Conservation (phyloP, 768 basidiomycete genomes). For the Lentinula detonsa region DNA sequence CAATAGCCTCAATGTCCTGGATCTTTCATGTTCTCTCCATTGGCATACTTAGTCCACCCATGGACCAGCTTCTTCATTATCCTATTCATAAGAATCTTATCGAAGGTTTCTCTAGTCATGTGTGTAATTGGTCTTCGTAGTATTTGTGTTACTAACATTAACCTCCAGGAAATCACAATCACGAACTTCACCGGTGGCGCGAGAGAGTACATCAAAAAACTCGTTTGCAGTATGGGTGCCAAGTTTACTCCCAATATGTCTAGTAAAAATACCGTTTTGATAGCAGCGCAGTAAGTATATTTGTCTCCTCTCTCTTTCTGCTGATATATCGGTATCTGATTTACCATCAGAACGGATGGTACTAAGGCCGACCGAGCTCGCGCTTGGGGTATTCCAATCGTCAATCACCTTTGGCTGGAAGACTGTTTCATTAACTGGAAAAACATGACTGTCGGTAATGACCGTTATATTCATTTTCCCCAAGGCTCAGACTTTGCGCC, state of each 20-base stretch:
- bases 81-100: slow-evolving; percentile 64
- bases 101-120: slow-evolving; percentile 53
- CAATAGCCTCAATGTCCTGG: slow-evolving; percentile 80
- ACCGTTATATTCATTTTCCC: slow-evolving; percentile 68
- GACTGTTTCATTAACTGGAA: slow-evolving; percentile 84
- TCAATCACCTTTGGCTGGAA: slow-evolving; percentile 90
- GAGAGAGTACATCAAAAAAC: slow-evolving; percentile 81
- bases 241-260: slow-evolving; percentile 81
- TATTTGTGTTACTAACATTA: neutral
- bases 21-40: slow-evolving; percentile 70
- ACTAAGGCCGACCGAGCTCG: slow-evolving; percentile 69
- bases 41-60: slow-evolving; percentile 54
- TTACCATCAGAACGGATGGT: slow-evolving; percentile 28
- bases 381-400: slow-evolving; percentile 78
- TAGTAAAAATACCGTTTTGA: slow-evolving; percentile 67
- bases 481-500: slow-evolving; percentile 58
- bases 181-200: slow-evolving; percentile 87
- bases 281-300: slow-evolving; percentile 72
- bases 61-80: slow-evolving; percentile 79
- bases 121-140: slow-evolving; percentile 27
- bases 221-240: slow-evolving; percentile 74
- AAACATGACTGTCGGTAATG: slow-evolving; percentile 52
- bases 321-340: neutral
- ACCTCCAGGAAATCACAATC: slow-evolving; percentile 63
- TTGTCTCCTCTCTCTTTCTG: slow-evolving; percentile 5